These are phyloP conservation scores for Tothia fuscella DNA, from an alignment of 2,329 filamentous ascomycete genomes.

Conservation along the genomic window DNA sequence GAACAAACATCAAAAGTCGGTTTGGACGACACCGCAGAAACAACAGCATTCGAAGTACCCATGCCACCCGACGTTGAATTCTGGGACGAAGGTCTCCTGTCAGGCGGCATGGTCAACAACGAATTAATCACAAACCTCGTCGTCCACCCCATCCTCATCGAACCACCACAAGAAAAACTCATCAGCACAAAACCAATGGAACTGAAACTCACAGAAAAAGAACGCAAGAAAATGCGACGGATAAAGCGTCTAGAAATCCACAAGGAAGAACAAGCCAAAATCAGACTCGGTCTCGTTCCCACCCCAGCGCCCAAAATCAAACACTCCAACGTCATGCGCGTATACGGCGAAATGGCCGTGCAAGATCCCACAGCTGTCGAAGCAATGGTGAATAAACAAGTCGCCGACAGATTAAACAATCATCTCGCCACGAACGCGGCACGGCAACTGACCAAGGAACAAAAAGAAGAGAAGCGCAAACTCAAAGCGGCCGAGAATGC, in stretches of 20 bases:
- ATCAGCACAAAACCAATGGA: conserved; percentile 61
- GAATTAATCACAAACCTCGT: conserved; percentile 82
- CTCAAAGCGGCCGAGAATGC: conserved; percentile 79
- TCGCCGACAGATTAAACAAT: conserved; percentile 68
- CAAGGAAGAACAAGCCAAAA: conserved; percentile 95
- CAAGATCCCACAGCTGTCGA: conserved; percentile 97
- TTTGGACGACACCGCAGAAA: conserved; percentile 88
- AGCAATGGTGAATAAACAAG: conserved; percentile 83
- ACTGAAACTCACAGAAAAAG: conserved; percentile 82
- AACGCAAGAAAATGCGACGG: conserved; percentile 81
- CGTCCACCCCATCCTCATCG: conserved; percentile 82
- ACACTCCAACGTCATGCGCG: conserved; percentile 94
- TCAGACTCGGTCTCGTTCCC: conserved; percentile 77
- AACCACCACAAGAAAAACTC: conserved; percentile 82
- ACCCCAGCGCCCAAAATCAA: conserved; percentile 93
- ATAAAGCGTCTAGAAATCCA: conserved; percentile 85
- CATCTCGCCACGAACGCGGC: conserved; percentile 73
- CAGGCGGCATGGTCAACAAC: conserved; percentile 57
- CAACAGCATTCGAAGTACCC: conserved; percentile 67
- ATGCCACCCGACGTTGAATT: conserved; percentile 82
- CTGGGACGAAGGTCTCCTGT: conserved; percentile 88
- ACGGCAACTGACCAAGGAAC: conserved; percentile 77
- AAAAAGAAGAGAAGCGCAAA: conserved; percentile 72
- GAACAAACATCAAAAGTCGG: conserved; percentile 79
- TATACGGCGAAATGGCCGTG: conserved; percentile 81